Percentiles rank a stretch among this genome's conserved stretches.
These are phyloP conservation scores for Penicillium waksmanii DNA, from an alignment of 495 filamentous ascomycete species.

Conservation along the genomic window DNA sequence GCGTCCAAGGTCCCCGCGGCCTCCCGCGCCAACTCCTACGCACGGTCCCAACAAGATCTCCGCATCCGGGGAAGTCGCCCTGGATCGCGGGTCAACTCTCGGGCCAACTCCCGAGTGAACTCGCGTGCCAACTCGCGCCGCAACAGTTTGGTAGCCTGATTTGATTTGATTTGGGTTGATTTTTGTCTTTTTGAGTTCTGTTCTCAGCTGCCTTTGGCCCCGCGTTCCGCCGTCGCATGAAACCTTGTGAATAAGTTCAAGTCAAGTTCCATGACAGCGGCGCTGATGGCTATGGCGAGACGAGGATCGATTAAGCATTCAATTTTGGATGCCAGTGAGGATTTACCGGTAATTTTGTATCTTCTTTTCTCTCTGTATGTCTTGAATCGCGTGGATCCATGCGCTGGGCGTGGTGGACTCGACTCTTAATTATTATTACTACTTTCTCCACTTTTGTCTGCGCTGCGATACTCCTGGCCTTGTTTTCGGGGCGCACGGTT, in stretches of 20 bases:
- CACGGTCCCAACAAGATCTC: constrained; percentile 53
- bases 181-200: background rate
- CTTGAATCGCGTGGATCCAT: constrained; percentile 23
- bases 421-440: constrained; percentile 19
- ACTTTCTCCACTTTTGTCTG: background rate
- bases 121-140: constrained; percentile 41
- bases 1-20: constrained; percentile 42
- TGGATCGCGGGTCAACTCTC: constrained; percentile 40
- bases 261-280: background rate
- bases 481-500: background rate
- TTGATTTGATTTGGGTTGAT: background rate
- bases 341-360: constrained; percentile 17
- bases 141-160: constrained; percentile 34
- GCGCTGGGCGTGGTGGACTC: constrained; percentile 30
- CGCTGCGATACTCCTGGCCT: background rate
- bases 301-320: too few species aligned
- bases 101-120: constrained; percentile 38
- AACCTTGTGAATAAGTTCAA: background rate
- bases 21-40: constrained; percentile 49
- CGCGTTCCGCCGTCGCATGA: background rate
- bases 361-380: constrained; percentile 32
- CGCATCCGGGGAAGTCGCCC: constrained; percentile 51
- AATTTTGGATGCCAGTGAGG: background rate
- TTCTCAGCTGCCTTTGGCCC: background rate
- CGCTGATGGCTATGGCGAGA: background rate